A percentile compares a stretch with the other conserved stretches of the same genome.
Evolutionary conservation across 2,329 filamentous ascomycete genomes (phyloP).

Genomic region (Alternaria sp.): DNA sequence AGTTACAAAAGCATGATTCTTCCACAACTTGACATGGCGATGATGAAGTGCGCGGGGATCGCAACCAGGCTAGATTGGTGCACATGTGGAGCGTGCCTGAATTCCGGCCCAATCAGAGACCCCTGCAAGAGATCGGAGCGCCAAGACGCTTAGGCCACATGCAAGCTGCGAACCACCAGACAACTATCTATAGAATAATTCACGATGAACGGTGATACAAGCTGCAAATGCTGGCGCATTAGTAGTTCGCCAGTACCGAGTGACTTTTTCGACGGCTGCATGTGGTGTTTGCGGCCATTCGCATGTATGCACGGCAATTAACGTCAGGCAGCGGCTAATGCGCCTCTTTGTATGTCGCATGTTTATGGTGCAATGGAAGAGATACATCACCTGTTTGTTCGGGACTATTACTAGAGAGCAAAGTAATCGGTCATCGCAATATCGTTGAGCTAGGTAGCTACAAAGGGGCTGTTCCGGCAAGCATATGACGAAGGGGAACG

Average conservation of each 20-base stretch:
- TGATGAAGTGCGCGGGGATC: background rate
- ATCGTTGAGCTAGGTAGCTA: background rate
- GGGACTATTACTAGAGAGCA: background rate
- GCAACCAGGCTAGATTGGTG: background rate
- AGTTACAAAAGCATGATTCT: slow-evolving; percentile 14
- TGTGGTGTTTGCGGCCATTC: background rate
- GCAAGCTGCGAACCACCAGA: slow-evolving; percentile 17
- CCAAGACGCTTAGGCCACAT: slow-evolving; percentile 25
- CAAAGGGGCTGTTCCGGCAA: background rate
- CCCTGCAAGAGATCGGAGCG: slow-evolving; percentile 26
- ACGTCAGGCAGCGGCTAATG: slow-evolving; percentile 29
- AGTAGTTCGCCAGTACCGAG: background rate
- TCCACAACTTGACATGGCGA: background rate
- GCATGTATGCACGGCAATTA: slow-evolving; percentile 9
- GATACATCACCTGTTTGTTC: slow-evolving; percentile 7
- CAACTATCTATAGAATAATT: slow-evolving; percentile 8
- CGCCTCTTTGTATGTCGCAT: slow-evolving; percentile 21
- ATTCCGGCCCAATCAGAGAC: slow-evolving; percentile 19
- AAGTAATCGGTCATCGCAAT: background rate
- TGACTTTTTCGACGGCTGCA: background rate
- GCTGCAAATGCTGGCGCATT: background rate
- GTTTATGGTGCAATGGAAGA: slow-evolving; percentile 26
- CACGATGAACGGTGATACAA: background rate
- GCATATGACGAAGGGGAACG: background rate
- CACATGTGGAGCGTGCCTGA: slow-evolving; percentile 19